Percentiles rank a stretch among this genome's conserved stretches.
These are phyloP conservation scores for Neurospora hispaniola DNA, from an alignment of 495 filamentous ascomycete species.

Conservation along the genomic window DNA sequence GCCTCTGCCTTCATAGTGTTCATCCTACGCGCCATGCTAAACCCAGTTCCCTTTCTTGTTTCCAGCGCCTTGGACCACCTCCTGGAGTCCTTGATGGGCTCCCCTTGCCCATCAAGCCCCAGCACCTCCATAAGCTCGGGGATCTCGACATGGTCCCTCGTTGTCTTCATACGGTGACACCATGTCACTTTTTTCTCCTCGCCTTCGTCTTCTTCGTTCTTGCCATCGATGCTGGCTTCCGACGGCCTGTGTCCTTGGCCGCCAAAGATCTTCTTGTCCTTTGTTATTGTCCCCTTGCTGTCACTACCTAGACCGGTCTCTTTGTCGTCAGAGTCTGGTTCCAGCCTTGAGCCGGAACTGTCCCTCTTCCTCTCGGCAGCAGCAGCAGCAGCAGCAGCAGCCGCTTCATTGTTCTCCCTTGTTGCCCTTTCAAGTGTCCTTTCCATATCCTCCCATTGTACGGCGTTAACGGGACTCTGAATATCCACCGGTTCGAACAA, in stretches of 20 bases:
- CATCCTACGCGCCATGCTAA: conserved; percentile 34
- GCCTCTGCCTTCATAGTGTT: conserved; percentile 17
- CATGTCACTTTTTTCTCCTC: conserved; percentile 54
- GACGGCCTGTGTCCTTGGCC: not conserved
- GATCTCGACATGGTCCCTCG: conserved; percentile 68
- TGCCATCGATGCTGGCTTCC: conserved; percentile 19
- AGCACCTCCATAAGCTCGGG: conserved; percentile 49
- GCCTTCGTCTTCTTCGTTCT: conserved; percentile 14
- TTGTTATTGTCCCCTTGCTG: not conserved
- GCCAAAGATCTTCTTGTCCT: not conserved
- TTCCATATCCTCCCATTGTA: conserved; percentile 12
- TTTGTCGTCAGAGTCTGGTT: not conserved
- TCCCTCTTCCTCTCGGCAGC: not conserved
- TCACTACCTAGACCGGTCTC: not conserved
- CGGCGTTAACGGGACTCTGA: conserved; percentile 25
- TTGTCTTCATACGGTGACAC: conserved; percentile 78
- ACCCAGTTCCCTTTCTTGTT: conserved; percentile 35
- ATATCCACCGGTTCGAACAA: conserved; percentile 49
- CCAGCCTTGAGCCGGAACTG: not conserved
- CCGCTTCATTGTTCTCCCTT: conserved; percentile 6
- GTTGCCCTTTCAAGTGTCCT: conserved; percentile 10
- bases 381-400: not conserved
- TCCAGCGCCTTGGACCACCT: conserved; percentile 30
- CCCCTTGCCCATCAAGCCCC: conserved; percentile 41
- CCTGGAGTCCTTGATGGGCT: conserved; percentile 28